Evolutionary conservation across 371 early-diverging fungal species (phyloP).

Genomic region (Entomophthora muscae): DNA sequence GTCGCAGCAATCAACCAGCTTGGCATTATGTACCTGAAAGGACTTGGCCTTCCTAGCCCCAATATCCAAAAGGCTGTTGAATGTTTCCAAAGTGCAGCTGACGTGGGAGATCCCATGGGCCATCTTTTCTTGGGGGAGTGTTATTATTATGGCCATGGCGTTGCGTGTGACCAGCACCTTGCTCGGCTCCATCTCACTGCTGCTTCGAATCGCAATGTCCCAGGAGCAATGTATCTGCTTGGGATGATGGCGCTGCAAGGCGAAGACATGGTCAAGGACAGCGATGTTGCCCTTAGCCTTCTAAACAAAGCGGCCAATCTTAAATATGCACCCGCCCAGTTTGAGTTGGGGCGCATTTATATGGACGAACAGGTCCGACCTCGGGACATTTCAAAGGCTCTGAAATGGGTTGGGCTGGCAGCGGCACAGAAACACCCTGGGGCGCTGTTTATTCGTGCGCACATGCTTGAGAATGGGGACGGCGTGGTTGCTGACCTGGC

Average conservation of each 20-base stretch:
- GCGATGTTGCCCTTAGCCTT: neutral
- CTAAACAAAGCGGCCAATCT: slow-evolving; percentile 27
- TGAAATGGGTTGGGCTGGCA: slow-evolving; percentile 40
- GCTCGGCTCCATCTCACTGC: slow-evolving; percentile 21
- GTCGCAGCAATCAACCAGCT: neutral
- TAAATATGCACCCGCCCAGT: slow-evolving; percentile 43
- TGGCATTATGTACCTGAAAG: slow-evolving; percentile 26
- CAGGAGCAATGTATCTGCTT: slow-evolving; percentile 63
- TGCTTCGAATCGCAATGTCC: slow-evolving; percentile 32
- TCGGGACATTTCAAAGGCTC: slow-evolving; percentile 39
- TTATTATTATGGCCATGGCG: slow-evolving; percentile 10
- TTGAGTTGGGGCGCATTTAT: slow-evolving; percentile 66
- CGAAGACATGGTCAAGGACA: slow-evolving; percentile 24
- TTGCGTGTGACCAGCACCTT: slow-evolving; percentile 22
- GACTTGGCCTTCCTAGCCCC: slow-evolving; percentile 33
- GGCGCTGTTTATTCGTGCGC: slow-evolving; percentile 72
- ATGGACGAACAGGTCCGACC: slow-evolving; percentile 47
- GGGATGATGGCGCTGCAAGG: slow-evolving; percentile 42
- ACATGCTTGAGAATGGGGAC: slow-evolving; percentile 73
- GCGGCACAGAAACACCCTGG: slow-evolving; percentile 51
- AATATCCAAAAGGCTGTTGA: slow-evolving; percentile 40
- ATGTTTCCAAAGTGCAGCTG: slow-evolving; percentile 42
- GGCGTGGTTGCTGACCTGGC: slow-evolving; percentile 33
- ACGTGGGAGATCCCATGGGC: slow-evolving; percentile 54
- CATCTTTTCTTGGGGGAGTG: slow-evolving; percentile 13